These are phyloP conservation scores for Eleusine coracana DNA, from an alignment of 176 grass and related monocot species.

Conservation along the genomic window DNA sequence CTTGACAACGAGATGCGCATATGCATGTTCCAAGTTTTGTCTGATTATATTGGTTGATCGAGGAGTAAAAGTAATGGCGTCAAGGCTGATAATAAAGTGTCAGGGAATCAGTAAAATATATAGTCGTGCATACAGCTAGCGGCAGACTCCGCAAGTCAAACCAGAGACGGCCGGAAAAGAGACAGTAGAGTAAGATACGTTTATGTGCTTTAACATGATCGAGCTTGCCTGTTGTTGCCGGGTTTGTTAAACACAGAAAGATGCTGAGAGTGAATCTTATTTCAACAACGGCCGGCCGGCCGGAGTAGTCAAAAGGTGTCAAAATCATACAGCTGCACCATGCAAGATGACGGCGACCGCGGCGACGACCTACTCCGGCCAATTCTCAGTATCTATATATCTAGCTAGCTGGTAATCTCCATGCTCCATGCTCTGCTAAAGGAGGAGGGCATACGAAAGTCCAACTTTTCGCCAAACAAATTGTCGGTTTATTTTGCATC, in stretches of 20 bases:
- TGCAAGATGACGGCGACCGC: background rate
- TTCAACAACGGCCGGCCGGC: background rate
- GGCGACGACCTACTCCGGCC: background rate
- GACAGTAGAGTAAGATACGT: no score
- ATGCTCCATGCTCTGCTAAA: background rate
- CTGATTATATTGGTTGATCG: background rate
- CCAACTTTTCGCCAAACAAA: no score
- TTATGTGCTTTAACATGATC: no score
- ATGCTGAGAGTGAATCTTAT: background rate
- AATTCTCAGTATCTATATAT: background rate
- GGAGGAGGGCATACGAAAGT: no score
- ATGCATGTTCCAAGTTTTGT: background rate
- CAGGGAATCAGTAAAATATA: no score
- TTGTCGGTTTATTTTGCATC: no score
- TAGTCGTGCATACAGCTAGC: constrained; percentile 3
- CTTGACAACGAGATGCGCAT: background rate
- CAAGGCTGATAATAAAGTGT: background rate
- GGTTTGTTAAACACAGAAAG: background rate
- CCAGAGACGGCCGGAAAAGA: background rate
- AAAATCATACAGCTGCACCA: constrained; percentile 22
- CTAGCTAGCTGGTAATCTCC: background rate
- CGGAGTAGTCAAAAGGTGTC: background rate
- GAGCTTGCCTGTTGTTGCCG: no score
- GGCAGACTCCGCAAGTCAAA: background rate
- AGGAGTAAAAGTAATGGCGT: background rate